phyloP scores from a whole-genome alignment of 2,329 filamentous ascomycete species.

The Magnaporthiopsis rhizophila region DNA sequence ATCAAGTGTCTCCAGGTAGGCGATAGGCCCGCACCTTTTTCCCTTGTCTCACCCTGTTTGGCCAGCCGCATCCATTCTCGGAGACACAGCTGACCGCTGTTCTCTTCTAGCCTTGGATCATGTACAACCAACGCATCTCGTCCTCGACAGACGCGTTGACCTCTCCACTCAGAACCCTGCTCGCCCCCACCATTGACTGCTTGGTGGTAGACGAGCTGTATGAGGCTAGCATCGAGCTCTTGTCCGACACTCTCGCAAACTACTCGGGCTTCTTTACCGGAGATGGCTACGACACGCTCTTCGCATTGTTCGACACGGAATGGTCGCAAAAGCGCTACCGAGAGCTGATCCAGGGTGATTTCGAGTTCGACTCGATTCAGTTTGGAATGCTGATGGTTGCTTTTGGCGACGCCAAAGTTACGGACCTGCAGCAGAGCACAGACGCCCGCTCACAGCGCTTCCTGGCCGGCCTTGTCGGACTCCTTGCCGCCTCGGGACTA shows the following conservation, averaged over 20 bases:
- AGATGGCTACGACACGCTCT: conserved; percentile 49
- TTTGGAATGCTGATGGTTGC: conserved; percentile 61
- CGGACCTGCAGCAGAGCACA: conserved; percentile 46
- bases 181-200: conserved; percentile 51
- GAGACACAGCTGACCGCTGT: conserved; percentile 1
- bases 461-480: conserved; percentile 51
- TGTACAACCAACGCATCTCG: conserved; percentile 61
- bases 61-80: conserved; percentile 3
- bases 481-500: conserved; percentile 58
- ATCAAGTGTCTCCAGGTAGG: conserved; percentile 55
- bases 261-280: conserved; percentile 55
- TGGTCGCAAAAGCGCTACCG: conserved; percentile 52
- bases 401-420: conserved; percentile 59
- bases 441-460: conserved; percentile 44
- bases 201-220: conserved; percentile 52
- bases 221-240: conserved; percentile 52
- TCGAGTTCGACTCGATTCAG: conserved; percentile 55
- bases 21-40: background rate
- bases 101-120: conserved; percentile 57
- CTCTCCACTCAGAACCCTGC: conserved; percentile 49
- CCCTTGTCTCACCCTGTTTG: background rate
- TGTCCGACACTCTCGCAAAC: conserved; percentile 57
- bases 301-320: conserved; percentile 49
- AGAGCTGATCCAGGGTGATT: conserved; percentile 43
- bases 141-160: conserved; percentile 49